Evolutionary conservation across 2,329 filamentous ascomycete species (phyloP), one percentile per base, ranked within the genome.

Genomic region (Penicillium thymicola): DNA sequence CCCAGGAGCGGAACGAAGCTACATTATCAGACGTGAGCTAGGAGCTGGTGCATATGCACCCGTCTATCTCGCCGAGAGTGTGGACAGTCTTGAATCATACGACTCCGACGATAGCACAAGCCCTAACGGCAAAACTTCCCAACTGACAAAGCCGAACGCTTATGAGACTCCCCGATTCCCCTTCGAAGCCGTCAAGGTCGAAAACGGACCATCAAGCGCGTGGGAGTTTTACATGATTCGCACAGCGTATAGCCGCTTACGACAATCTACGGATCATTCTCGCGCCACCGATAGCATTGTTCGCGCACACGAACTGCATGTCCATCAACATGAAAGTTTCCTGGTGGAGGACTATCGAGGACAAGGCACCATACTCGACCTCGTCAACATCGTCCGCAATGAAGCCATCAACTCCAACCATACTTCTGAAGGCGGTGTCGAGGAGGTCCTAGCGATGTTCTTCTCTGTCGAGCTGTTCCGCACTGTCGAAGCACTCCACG

Each of bases 181-280:
- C 1, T 81, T 94, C 5, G 92, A 97, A 73, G 94, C 94, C 1
- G 81, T 99, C 65, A 99, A 99, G 75, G 92, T 96, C 85, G 94
- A 99, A 76, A 84, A 72, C 13, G 72, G 89, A 32, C 91, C 92
- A 0, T 90, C 93, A 0, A 89, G 87, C 5, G 82, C 89, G 0
- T 99, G 94, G 94, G 94, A 99, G 70, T 99, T 97, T 70, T 89
- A 96, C 75, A 95, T 99, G 74, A 91, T 97, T 79, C 88, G 90
- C 1, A 84, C 91, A 54, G 86, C 89, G 2, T 90, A 93, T 61
- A 79, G 83, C 23, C 89, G 94, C 0, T 80, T 99, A 0, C 88
- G 87, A 0, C 61, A 64, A 9, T 64, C 66, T 6, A 81, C 87
- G 1, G 83, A 82, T 30, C 78, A 89, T 58, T 63, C 75, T 8